Percentiles rank a stretch among this genome's conserved stretches.
phyloP scores from a whole-genome alignment of 2,329 filamentous ascomycete species.

The Davidsoniella eucalypti region DNA sequence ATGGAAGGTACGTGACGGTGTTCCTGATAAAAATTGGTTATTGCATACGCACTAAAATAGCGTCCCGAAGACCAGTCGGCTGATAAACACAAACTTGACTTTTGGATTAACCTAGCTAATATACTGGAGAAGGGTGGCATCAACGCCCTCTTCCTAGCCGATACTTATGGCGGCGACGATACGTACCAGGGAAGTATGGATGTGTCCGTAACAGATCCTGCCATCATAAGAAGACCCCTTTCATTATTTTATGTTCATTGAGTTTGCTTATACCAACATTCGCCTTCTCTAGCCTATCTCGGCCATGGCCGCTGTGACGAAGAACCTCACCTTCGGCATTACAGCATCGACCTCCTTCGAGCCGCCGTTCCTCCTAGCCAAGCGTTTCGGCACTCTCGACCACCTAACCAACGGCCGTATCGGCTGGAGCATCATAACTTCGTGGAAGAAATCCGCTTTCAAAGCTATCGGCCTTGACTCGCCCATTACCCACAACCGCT shows the following conservation, averaged over 20 bases:
- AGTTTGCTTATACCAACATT: not conserved
- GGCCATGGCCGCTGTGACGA: too few relatives aligned
- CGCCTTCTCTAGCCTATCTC: conserved; percentile 32
- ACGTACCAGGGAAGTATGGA: conserved; percentile 43
- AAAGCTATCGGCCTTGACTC: conserved; percentile 43
- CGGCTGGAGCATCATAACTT: conserved; percentile 52
- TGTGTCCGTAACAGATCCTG: conserved; percentile 47
- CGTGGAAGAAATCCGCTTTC: conserved; percentile 40
- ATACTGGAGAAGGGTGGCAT: too few relatives aligned
- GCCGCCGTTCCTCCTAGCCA: conserved; percentile 43
- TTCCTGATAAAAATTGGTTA: too few relatives aligned
- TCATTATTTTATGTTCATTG: not conserved
- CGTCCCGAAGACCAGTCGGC: too few relatives aligned
- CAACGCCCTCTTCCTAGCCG: too few relatives aligned
- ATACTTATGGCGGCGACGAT: too few relatives aligned
- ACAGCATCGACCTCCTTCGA: conserved; percentile 48
- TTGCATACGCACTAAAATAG: too few relatives aligned
- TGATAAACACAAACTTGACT: too few relatives aligned
- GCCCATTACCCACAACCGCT: conserved; percentile 42
- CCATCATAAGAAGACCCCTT: conserved; percentile 30
- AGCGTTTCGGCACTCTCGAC: conserved; percentile 44
- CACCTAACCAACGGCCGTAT: conserved; percentile 44
- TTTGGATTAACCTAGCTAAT: too few relatives aligned
- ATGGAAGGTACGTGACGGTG: too few relatives aligned
- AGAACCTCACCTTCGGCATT: conserved; percentile 44